Conservation (phyloP, 352 stramenopile species). For the Globisporangium yorkense region DNA sequence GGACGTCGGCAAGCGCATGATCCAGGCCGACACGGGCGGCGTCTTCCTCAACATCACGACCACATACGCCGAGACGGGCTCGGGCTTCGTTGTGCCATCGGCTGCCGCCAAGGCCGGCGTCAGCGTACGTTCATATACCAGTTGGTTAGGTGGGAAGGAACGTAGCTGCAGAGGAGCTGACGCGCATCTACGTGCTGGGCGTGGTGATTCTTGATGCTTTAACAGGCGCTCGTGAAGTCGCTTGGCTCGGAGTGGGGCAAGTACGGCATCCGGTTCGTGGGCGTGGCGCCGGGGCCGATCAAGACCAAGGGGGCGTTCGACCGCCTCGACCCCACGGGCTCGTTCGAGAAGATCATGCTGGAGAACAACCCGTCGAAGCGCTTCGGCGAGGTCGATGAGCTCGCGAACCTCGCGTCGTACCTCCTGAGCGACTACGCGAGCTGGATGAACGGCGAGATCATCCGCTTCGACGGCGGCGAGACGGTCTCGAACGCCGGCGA, state of each 20-base stretch:
- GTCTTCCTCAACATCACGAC: conserved; percentile 97
- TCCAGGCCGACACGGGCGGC: conserved; percentile 61
- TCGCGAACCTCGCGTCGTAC: conserved; percentile 74
- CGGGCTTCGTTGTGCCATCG: conserved; percentile 93
- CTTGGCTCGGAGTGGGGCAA: conserved; percentile 95
- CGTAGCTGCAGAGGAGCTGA: too few species aligned
- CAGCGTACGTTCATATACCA: conserved; percentile 26
- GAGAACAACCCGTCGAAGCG: conserved; percentile 68
- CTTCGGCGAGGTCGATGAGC: conserved; percentile 71
- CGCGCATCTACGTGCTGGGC: too few species aligned
- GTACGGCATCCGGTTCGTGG: conserved; percentile 94
- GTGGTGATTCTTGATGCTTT: too few species aligned
- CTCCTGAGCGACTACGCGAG: conserved; percentile 77
- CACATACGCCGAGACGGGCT: conserved; percentile 92
- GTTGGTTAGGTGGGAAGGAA: too few species aligned
- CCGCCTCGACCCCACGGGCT: conserved; percentile 61
- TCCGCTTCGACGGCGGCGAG: conserved; percentile 77
- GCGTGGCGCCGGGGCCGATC: conserved; percentile 96
- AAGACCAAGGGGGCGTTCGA: conserved; percentile 82
- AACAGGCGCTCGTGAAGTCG: conserved; percentile 92
- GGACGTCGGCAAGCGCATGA: conserved; percentile 75
- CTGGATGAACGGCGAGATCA: conserved; percentile 80
- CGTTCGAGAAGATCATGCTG: conserved; percentile 59
- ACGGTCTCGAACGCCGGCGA: conserved; percentile 66
- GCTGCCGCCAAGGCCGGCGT: conserved; percentile 95